Evolutionary conservation across 257 asterid genomes (phyloP), one percentile per base, ranked within the genome.

Genomic region (Solanum bulbocastanum): DNA sequence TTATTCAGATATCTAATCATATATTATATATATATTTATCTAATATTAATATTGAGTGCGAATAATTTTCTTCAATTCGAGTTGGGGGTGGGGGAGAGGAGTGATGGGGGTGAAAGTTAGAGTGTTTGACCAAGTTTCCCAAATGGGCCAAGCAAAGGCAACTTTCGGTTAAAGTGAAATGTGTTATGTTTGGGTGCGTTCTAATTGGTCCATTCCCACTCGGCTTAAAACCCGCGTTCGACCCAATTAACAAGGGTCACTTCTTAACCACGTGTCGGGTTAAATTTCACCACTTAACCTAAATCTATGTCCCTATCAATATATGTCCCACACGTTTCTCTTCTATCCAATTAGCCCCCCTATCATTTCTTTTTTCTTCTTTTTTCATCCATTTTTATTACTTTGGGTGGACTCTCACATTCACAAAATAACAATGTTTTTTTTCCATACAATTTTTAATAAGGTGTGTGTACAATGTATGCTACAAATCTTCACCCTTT

Each of bases 261-360:
- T 18, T 35, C 18, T 84, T 25, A 32, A 10, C 91, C 92, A 95
- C 95, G 95, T 94, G 97, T 93, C 93, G 60, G 84, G 33, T 86
- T 88, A 25, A 75, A 32, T 40, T 87, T 27, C 76, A 40, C 72
- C 71, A 49, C 85, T 76, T 75, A 86, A 90, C 93, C 93, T 84
- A 88, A 92, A 89, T 89, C 90, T 66, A 33, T 46, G 93, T 94
- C 94, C 85, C 92, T 92, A 90, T 95, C 96, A 56, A 56, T 56
- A 69, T 52, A 25, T 6, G 89, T 86, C 94, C 95, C 94, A 96
- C 98, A 89, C 98, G 97, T 91, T 92, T 92, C 81, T 71, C 83
- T 81, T 86, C 87, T 88, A 56, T 36, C 46, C 84, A 40, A 52
- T 62, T 65, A 79, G 22, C 84, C 90, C 90, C 90, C 75, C 5